Conservation (phyloP, 108 stramenopile species). For the Aurantiochytrium sp. region DNA sequence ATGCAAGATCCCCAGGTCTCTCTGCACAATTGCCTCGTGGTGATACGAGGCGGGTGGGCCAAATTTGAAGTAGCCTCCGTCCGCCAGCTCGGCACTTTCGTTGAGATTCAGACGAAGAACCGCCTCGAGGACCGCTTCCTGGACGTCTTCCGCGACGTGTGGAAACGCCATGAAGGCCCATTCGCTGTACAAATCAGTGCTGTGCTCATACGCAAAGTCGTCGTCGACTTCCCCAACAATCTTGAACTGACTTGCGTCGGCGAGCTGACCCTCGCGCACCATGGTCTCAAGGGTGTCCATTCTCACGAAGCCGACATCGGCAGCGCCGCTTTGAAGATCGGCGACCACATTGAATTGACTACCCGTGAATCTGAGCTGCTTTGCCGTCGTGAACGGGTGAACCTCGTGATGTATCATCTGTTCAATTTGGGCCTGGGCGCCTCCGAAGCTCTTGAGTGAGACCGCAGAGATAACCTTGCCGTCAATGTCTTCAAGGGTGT, state of each 20-base stretch:
- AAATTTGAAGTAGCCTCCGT: background rate
- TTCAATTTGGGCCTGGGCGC: background rate
- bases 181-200: background rate
- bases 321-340: background rate
- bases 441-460: background rate
- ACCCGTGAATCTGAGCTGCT: background rate
- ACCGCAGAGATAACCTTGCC: background rate
- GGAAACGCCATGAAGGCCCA: background rate
- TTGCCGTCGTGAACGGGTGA: background rate
- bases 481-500: background rate
- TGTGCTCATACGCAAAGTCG: background rate
- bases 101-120: background rate
- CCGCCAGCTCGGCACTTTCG: background rate
- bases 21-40: background rate
- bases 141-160: background rate
- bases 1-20: background rate
- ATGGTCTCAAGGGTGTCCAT: background rate
- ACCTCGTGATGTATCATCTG: background rate
- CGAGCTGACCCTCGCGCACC: background rate
- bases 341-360: background rate
- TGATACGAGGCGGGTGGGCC: background rate
- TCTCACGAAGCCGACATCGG: background rate
- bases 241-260: background rate
- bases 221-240: background rate
- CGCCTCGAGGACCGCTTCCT: background rate